These are phyloP conservation scores for Hyaloscypha hepaticicola DNA, from an alignment of 495 filamentous ascomycete genomes.

Conservation along the genomic window DNA sequence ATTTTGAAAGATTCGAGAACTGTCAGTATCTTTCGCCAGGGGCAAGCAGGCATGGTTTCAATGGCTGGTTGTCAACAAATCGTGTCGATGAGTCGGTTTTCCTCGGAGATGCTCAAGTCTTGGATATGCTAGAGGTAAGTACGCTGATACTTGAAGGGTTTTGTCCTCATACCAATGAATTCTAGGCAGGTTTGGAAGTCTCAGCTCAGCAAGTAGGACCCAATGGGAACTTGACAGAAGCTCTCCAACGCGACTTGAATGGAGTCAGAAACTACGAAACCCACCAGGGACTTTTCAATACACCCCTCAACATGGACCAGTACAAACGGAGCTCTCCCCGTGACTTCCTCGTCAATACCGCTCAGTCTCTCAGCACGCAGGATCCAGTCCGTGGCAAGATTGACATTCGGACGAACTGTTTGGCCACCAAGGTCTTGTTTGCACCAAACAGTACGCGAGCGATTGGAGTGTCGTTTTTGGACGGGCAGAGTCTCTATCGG, in stretches of 20 bases:
- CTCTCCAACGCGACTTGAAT: neutral
- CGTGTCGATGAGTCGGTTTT: neutral
- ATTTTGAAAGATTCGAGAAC: constrained; percentile 36
- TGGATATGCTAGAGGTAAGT: neutral
- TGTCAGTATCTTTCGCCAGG: constrained; percentile 17
- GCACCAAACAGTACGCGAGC: constrained; percentile 44
- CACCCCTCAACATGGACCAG: neutral
- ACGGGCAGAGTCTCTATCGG: constrained; percentile 58
- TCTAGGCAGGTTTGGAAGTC: neutral
- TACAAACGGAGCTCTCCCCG: constrained; percentile 31
- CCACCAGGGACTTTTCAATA: neutral
- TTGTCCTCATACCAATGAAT: neutral
- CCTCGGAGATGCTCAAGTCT: neutral
- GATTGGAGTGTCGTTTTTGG: constrained; percentile 61
- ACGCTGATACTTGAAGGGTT: neutral
- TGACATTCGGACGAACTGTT: constrained; percentile 55
- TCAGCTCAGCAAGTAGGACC: neutral
- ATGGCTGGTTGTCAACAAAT: constrained; percentile 44
- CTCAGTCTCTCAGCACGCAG: constrained; percentile 47
- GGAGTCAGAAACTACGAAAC: neutral
- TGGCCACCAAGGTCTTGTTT: constrained; percentile 62
- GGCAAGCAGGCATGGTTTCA: constrained; percentile 46
- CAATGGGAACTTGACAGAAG: neutral
- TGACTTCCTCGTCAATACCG: constrained; percentile 53
- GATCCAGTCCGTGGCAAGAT: constrained; percentile 56